These are phyloP conservation scores for Cajanus cajan DNA, from an alignment of 306 rosid genomes.

Conservation along the genomic window DNA sequence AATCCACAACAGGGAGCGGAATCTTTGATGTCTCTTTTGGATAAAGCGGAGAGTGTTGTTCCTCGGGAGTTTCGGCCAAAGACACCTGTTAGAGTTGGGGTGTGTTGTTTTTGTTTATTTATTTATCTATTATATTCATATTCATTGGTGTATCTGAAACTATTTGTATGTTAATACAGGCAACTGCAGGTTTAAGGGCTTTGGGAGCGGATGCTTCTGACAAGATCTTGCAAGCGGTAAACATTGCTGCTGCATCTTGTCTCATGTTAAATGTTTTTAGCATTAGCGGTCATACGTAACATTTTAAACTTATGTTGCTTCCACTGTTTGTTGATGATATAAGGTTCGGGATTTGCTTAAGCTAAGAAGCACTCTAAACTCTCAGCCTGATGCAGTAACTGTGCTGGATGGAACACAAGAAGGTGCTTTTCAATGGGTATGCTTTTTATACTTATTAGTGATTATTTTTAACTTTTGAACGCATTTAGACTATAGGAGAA, in stretches of 20 bases:
- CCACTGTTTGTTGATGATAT: conserved; percentile 2
- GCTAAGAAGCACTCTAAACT: conserved; percentile 59
- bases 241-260: neutral
- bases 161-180: conserved; percentile 47
- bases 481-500: neutral
- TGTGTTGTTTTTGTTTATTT: conserved; percentile 25
- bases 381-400: conserved; percentile 50
- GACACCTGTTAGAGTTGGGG: conserved; percentile 93
- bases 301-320: conserved; percentile 10
- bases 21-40: conserved; percentile 66
- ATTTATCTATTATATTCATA: neutral
- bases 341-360: conserved; percentile 79
- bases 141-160: neutral
- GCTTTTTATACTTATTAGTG: conserved; percentile 15
- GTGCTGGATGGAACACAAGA: conserved; percentile 92
- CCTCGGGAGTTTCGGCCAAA: conserved; percentile 59
- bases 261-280: conserved; percentile 1
- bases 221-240: conserved; percentile 82
- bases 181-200: conserved; percentile 90
- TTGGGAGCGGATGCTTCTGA: conserved; percentile 70
- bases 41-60: conserved; percentile 63
- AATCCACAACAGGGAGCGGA: conserved; percentile 65
- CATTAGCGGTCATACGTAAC: neutral
- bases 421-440: conserved; percentile 94
- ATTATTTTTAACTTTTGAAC: neutral